A percentile compares a stretch with the other conserved stretches of the same genome.
These are phyloP conservation scores for Suillus paluster DNA, from an alignment of 768 basidiomycete species.

Conservation along the genomic window DNA sequence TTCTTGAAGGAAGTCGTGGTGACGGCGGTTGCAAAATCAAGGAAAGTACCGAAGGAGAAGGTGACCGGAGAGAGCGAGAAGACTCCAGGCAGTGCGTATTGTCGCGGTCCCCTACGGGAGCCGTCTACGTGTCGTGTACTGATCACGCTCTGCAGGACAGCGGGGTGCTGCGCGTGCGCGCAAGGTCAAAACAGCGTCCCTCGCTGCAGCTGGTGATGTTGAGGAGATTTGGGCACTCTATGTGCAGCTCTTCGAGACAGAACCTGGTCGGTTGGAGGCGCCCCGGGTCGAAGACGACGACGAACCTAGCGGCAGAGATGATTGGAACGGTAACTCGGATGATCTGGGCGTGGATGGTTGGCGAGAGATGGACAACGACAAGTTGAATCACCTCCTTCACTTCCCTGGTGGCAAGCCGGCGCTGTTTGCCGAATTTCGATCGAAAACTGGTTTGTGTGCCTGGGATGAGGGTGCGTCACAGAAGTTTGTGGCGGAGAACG, in stretches of 20 bases:
- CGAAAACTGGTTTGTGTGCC: background rate
- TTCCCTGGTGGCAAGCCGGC: background rate
- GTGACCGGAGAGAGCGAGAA: background rate
- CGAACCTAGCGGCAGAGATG: background rate
- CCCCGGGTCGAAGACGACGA: background rate
- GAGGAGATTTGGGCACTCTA: background rate
- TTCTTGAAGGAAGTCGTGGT: background rate
- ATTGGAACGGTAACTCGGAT: rapidly evolving
- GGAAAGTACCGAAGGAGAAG: background rate
- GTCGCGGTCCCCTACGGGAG: background rate
- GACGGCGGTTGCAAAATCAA: background rate
- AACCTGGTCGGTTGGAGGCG: background rate
- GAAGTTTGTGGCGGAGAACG: background rate
- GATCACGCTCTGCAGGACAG: background rate
- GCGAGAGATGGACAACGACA: background rate
- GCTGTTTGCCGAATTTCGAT: background rate
- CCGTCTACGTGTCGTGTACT: background rate
- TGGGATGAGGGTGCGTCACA: background rate
- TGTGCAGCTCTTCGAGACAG: background rate
- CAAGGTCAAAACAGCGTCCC: background rate
- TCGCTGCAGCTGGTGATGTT: background rate
- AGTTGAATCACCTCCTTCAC: background rate
- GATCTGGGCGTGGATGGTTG: conserved; percentile 2
- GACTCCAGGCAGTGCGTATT: background rate
- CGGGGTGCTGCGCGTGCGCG: background rate